phyloP scores from a whole-genome alignment of 2,329 filamentous ascomycete species.

The Aurifilum marmelostoma region DNA sequence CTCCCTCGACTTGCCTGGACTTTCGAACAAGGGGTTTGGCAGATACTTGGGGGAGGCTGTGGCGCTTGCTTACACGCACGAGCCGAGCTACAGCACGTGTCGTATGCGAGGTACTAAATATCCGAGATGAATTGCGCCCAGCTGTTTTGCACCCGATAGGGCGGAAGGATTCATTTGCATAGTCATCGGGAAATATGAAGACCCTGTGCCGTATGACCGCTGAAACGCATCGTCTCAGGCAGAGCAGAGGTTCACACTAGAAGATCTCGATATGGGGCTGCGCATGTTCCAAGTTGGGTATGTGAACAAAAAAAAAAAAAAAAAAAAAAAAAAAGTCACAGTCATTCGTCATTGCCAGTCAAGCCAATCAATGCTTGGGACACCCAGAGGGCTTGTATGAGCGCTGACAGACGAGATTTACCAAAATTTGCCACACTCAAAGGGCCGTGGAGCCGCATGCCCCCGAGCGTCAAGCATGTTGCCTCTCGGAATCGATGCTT shows the following conservation, averaged over 20 bases:
- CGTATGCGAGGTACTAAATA: not conserved
- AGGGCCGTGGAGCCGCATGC: conserved; percentile 11
- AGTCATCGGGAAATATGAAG: not conserved
- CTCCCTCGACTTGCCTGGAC: not conserved
- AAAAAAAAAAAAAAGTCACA: too few relatives aligned
- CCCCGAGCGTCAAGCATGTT: conserved; percentile 17
- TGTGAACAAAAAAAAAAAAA: not conserved
- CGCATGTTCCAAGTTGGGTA: not conserved
- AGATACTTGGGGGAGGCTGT: not conserved
- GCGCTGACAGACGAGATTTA: not conserved
- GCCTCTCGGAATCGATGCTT: conserved; percentile 6
- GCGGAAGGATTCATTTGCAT: not conserved
- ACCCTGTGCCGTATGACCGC: not conserved
- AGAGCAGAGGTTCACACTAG: not conserved
- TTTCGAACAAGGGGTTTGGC: not conserved
- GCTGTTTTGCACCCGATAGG: not conserved
- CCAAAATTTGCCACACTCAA: too few relatives aligned
- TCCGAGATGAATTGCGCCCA: not conserved
- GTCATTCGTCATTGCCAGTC: not conserved
- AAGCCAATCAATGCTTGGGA: not conserved
- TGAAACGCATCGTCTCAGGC: not conserved
- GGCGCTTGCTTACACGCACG: not conserved
- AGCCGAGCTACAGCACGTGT: not conserved
- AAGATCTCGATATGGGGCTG: not conserved
- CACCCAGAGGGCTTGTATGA: not conserved